These are phyloP conservation scores for Raphanus hybrid DNA, from an alignment of 441 rosid species.

Conservation along the genomic window DNA sequence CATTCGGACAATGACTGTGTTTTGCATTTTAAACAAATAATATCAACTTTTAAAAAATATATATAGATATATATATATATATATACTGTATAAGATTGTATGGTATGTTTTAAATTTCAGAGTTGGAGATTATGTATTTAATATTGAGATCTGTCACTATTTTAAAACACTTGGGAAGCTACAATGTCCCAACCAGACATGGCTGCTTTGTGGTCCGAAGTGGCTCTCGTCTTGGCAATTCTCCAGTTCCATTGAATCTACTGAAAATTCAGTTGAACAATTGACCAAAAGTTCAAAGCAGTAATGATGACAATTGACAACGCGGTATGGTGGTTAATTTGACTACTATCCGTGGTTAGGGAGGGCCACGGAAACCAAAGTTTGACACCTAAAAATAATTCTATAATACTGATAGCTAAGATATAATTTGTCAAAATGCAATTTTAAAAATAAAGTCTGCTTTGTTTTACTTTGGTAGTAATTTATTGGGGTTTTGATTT, in stretches of 20 bases:
- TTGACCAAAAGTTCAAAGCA: not conserved
- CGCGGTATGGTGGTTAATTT: not conserved
- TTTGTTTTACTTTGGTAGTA: too few species aligned
- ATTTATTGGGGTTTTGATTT: too few species aligned
- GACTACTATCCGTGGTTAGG: not conserved
- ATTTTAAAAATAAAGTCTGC: too few species aligned
- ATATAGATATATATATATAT: too few species aligned
- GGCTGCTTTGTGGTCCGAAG: not conserved
- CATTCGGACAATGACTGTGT: not conserved
- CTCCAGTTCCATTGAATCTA: not conserved
- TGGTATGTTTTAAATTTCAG: not conserved
- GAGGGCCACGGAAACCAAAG: not conserved
- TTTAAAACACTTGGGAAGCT: not conserved
- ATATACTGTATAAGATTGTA: too few species aligned
- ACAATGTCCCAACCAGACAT: not conserved
- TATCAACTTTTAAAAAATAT: not conserved
- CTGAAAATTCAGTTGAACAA: not conserved
- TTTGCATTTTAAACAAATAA: not conserved
- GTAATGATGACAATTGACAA: not conserved
- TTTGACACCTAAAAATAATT: not conserved
- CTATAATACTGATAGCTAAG: not conserved
- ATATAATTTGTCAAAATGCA: too few species aligned
- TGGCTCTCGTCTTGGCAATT: not conserved
- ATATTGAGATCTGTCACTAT: not conserved
- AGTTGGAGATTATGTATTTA: not conserved